Evolutionary conservation across 352 stramenopile genomes (phyloP), one percentile per base, ranked within the genome.

Genomic region (Globisporangium lucens): DNA sequence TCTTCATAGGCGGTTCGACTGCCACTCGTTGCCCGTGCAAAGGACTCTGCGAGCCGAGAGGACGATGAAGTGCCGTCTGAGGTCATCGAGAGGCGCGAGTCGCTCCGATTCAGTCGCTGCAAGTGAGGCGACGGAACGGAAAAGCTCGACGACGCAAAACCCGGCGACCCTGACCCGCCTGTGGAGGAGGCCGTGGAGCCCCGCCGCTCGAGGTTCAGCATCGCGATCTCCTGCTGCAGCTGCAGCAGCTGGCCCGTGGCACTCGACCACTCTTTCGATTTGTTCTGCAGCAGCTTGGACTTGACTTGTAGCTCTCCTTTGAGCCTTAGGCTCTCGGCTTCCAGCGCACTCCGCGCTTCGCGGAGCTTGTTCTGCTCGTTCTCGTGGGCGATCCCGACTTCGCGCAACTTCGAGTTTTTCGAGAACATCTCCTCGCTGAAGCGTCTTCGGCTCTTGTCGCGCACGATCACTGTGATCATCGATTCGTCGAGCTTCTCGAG

Each of bases 221-320:
- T 92, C 10, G 85, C 85, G 24, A 95, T 67, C 63, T 94, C 87
- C 67, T 95, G 83, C 56, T 95, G 84, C 33, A 94, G 67, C 66
- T 93, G 81, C 4, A 93, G 65, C 20, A 95, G 73, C 56, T 92
- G 82, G 30, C 91, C 80, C 0, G 84, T 95, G 7, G 87, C 87
- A 38, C 69, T 89, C 0, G 87, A 93, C 87, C 85, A 95, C 10
- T 85, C 87, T 49, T 83, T 85, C 2, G 85, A 93, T 59, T 95
- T 95, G 61, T 95, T 95, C 38, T 88, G 81, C 20, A 95, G 61
- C 22, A 95, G 67, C 67, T 92, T 89, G 9, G 83, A 91, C 69
- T 95, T 95, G 56, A 94, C 75, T 38, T 92, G 76, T 33, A 95
- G 62, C 49, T 95, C 87, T 12, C 79, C 82, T 69, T 89, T 90